phyloP scores from a whole-genome alignment of 208 protist species.

The Wallacemonas sp. region DNA sequence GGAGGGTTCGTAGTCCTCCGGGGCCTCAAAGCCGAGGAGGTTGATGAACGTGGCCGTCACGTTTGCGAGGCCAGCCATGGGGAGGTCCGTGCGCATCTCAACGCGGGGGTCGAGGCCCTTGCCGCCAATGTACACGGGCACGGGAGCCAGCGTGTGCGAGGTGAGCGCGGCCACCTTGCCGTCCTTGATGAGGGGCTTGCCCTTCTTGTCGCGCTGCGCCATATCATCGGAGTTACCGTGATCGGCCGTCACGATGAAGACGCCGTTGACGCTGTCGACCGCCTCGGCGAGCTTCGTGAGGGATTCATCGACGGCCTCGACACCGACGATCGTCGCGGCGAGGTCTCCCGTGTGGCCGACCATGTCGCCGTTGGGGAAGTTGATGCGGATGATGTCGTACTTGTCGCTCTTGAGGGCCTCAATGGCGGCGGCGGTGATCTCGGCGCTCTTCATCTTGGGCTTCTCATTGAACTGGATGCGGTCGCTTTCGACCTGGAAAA shows the following conservation, averaged over 20 bases:
- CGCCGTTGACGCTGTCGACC: slow-evolving; percentile 85
- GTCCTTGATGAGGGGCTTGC: slow-evolving; percentile 69
- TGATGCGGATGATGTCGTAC: slow-evolving; percentile 93
- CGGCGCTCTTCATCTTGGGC: slow-evolving; percentile 93
- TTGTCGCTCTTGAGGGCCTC: slow-evolving; percentile 89
- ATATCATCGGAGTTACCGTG: slow-evolving; percentile 97
- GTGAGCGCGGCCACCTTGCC: slow-evolving; percentile 86
- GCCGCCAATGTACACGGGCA: slow-evolving; percentile 93
- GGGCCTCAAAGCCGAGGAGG: slow-evolving; percentile 91
- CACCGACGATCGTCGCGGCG: slow-evolving; percentile 64
- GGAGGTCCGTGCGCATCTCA: slow-evolving; percentile 84
- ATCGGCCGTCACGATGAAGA: slow-evolving; percentile 93
- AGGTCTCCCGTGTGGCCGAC: slow-evolving; percentile 96
- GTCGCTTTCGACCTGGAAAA: slow-evolving; percentile 90
- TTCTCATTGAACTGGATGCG: slow-evolving; percentile 94
- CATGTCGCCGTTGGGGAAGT: slow-evolving; percentile 96
- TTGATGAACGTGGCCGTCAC: slow-evolving; percentile 95
- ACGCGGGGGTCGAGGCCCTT: slow-evolving; percentile 77
- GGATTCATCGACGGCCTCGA: slow-evolving; percentile 89
- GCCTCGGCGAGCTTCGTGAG: slow-evolving; percentile 78
- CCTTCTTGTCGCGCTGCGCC: slow-evolving; percentile 93
- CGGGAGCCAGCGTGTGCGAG: slow-evolving; percentile 92
- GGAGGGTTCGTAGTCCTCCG: slow-evolving; percentile 87
- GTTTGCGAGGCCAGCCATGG: slow-evolving; percentile 89
- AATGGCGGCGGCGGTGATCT: slow-evolving; percentile 91